Evolutionary conservation across 2,329 filamentous ascomycete species (phyloP), one percentile per base, ranked within the genome.

Genomic region (Dendryphion nanum): DNA sequence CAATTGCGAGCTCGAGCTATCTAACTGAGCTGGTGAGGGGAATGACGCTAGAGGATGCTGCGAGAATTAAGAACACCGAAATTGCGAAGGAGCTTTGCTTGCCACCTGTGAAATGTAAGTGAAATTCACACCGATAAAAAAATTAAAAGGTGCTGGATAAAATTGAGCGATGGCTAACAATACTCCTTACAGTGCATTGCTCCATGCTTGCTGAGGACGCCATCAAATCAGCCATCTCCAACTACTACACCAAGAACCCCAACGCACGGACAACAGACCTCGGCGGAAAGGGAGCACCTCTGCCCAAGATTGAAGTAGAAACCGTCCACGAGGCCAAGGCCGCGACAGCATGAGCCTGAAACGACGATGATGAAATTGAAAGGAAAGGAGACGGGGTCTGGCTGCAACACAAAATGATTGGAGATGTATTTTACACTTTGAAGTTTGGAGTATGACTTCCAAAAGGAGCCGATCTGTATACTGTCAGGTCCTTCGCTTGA

Each of bases 71-170:
- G 74, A 98, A 98, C 72, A 95, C 91, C 3, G 90, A 98, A 71
- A 98, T 98, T 63, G 93, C 93, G 24, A 94, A 95, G 76, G 94
- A 98, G 72, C 76, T 96, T 40, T 93, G 88, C 62, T 70, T 93
- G 60, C 89, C 88, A 23, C 88, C 89, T 45, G 88, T 95, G 35
- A 95, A 94, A 74, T 70, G 86, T 89, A 73, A 69, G 83, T 81
- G 10, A 5, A 31, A 23, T 7, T 28, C 7, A n/a, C n/a, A n/a
- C n/a, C n/a, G n/a, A n/a, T n/a, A n/a, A n/a, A n/a, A n/a, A n/a
- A n/a, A n/a, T n/a, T n/a, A n/a, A 24, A 18, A n/a, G 31, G 17
- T 13, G 33, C 34, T 23, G 10, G 13, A 29, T 26, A 34, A 34
- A 12, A n/a, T 20, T 21, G 19, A 33, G 17, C 24, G 38, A 32